Percentiles rank a stretch among this genome's conserved stretches.
Conservation (phyloP, 1,284 basidiomycete genomes). For the Cutaneotrichosporon dermatis region DNA sequence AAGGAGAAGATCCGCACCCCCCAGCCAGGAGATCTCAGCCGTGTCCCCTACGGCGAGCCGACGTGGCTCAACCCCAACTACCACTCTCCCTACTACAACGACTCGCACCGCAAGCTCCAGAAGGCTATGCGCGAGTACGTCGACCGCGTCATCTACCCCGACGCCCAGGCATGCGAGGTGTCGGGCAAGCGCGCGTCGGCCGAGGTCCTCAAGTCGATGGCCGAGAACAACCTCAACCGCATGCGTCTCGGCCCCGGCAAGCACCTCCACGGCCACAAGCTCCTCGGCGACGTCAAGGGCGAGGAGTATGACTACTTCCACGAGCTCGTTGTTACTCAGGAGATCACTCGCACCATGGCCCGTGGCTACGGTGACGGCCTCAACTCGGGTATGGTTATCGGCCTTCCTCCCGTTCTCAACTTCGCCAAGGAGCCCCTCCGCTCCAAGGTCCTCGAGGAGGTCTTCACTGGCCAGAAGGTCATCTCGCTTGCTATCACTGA, state of each 20-base stretch:
- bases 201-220: slow-evolving; percentile 47
- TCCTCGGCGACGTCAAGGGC: slow-evolving; percentile 83
- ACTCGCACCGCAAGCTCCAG: slow-evolving; percentile 53
- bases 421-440: slow-evolving; percentile 57
- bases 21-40: slow-evolving; percentile 56
- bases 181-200: slow-evolving; percentile 63
- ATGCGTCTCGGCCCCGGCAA: slow-evolving; percentile 80
- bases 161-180: slow-evolving; percentile 63
- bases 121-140: slow-evolving; percentile 56
- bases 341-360: slow-evolving; percentile 69
- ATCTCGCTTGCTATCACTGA: slow-evolving; percentile 77
- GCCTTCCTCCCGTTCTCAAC: slow-evolving; percentile 61
- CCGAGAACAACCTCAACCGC: slow-evolving; percentile 68
- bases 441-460: slow-evolving; percentile 69
- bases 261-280: slow-evolving; percentile 73
- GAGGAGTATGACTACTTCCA: slow-evolving; percentile 79
- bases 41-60: slow-evolving; percentile 76
- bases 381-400: slow-evolving; percentile 67
- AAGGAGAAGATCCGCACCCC: slow-evolving; percentile 57
- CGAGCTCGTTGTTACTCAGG: slow-evolving; percentile 78
- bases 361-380: slow-evolving; percentile 80
- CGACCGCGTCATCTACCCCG: slow-evolving; percentile 54
- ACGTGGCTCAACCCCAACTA: slow-evolving; percentile 75
- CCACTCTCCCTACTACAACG: slow-evolving; percentile 77
- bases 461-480: slow-evolving; percentile 65